A percentile compares a stretch with the other conserved stretches of the same genome.
These are phyloP conservation scores for Tagetes erecta DNA, from an alignment of 129 eudicot genomes.

Conservation along the genomic window DNA sequence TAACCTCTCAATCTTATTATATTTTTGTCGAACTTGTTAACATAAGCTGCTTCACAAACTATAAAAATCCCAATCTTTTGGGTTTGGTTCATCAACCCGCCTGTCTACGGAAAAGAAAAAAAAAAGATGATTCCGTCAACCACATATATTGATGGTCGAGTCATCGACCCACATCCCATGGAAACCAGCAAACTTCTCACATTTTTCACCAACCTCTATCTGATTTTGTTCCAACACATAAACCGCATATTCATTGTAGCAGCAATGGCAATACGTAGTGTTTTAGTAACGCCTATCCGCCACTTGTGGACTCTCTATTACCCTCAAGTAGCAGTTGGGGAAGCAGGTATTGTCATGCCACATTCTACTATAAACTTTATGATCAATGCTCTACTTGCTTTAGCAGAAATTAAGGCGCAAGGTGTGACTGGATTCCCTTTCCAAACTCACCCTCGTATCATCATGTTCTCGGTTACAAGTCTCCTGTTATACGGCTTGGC, in stretches of 20 bases:
- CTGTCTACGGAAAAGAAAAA: neutral
- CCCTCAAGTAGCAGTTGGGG: neutral
- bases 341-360: neutral
- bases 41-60: neutral
- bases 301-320: neutral
- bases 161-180: neutral
- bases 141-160: neutral
- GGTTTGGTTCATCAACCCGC: neutral
- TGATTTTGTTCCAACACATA: neutral
- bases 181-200: neutral
- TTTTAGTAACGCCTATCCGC: neutral
- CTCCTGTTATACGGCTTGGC: constrained; percentile 6
- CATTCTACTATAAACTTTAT: neutral
- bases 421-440: constrained; percentile 6
- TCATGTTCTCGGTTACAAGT: constrained; percentile 2
- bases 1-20: neutral
- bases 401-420: neutral
- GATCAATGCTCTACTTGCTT: neutral
- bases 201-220: neutral
- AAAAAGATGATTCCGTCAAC: neutral
- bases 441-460: neutral
- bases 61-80: neutral
- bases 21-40: neutral
- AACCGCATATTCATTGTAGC: neutral
- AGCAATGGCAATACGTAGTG: neutral